phyloP scores from a whole-genome alignment of 129 eudicot species.

The Mikania micrantha region DNA sequence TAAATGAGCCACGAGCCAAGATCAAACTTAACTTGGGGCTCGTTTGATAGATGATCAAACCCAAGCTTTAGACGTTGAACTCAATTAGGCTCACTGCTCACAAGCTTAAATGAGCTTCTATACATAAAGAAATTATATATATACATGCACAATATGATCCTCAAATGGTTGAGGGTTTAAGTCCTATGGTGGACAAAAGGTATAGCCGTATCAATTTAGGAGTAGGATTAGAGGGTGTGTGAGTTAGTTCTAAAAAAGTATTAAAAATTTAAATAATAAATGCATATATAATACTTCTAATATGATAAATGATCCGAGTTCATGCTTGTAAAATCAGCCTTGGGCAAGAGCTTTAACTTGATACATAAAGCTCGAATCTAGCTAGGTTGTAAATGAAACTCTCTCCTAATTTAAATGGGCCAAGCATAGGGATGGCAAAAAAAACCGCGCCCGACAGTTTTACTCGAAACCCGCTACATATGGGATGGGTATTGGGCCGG shows the following conservation, averaged over 20 bases:
- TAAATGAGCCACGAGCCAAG: not conserved
- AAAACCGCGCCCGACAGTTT: too few relatives aligned
- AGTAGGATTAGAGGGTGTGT: too few relatives aligned
- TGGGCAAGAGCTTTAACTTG: not conserved
- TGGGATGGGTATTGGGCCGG: too few relatives aligned
- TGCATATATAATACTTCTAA: not conserved
- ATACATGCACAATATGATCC: not conserved
- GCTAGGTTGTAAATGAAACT: too few relatives aligned
- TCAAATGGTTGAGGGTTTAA: too few relatives aligned
- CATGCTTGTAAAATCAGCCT: not conserved
- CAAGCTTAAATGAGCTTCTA: not conserved
- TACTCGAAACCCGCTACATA: too few relatives aligned
- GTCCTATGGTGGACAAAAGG: too few relatives aligned
- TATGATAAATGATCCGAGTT: not conserved
- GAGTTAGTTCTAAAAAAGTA: not conserved
- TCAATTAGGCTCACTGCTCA: not conserved
- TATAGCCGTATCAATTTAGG: too few relatives aligned
- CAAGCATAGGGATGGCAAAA: too few relatives aligned
- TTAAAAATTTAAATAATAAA: not conserved
- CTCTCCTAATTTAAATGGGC: not conserved
- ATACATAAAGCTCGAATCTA: too few relatives aligned
- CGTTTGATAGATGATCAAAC: not conserved
- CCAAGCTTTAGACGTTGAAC: not conserved
- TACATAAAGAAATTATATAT: not conserved
- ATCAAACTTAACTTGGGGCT: not conserved